Base-by-base conservation (phyloP, 1,284 basidiomycete genomes). In the Athelia psychrophila region DNA sequence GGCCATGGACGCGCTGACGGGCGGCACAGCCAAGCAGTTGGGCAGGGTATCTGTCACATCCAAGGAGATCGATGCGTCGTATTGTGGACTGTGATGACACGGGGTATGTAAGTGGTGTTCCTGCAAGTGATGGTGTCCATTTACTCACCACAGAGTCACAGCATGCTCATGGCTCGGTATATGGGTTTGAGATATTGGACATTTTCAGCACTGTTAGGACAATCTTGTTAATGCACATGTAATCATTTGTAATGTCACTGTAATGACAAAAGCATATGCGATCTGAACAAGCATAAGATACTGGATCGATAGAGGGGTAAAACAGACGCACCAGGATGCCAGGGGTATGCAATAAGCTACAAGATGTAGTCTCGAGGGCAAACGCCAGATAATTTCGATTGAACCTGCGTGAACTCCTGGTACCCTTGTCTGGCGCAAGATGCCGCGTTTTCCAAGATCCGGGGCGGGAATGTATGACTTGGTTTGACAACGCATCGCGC, bases 1-100 rank as follows among this genome's bases (percentile, higher is more conserved):
- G 32, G 58, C 58, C 4, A 54, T 61, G 59, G 54, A 61, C 51
- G 51, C 48, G 10, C 44, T 61, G 18, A 61, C 59, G 33, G 24
- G 55, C 44, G 52, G 52, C 18, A 32, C 52, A 20, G 59, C 56
- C n/a, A 56, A 47, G 20, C 27, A 48, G 8, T 15, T 58, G 24
- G 59, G 59, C 10, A 25, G 54, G 15, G 52, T 61, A 13, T 47
- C 50, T 36, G 58, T 49, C 19, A 54, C 50, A 6, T 35, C 52
- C 15, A 23, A 44, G 4, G 49, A 58, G 36, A 46, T 59, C 23
- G 44, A 47, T 20, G 44, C 54, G 23, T 52, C 56, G 12, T 42
- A 12, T 6, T 61, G 59, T 54, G 58, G 58, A 10, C 51, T 60
- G 44, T 46, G n/a, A 46, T 6, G n/a, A n/a, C n/a, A 42, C 38